phyloP scores from a whole-genome alignment of 768 basidiomycete genomes.

The Heimioporus sp. region DNA sequence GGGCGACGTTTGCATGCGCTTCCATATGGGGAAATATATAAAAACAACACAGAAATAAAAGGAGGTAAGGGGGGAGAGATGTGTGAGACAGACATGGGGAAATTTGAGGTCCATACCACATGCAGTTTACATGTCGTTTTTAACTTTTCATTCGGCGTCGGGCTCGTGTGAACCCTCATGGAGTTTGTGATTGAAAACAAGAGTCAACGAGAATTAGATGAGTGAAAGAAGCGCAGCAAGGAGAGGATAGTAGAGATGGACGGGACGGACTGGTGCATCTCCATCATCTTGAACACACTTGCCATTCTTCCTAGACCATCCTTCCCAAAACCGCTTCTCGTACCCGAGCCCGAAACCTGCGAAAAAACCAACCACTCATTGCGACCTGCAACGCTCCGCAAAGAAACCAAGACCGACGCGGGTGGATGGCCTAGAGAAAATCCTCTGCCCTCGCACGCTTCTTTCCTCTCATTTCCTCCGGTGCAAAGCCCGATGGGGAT shows the following conservation, averaged over 20 bases:
- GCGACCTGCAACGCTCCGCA: conserved; percentile 24
- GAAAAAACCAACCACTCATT: conserved; percentile 30
- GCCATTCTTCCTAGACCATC: not conserved
- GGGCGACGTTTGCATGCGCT: conserved; percentile 10
- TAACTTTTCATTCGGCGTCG: conserved; percentile 6
- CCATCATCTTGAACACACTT: conserved; percentile 17
- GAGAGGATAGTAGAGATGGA: conserved; percentile 29
- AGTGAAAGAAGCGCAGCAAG: conserved; percentile 19
- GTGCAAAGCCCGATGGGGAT: conserved; percentile 23
- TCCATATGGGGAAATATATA: conserved; percentile 20
- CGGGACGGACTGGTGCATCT: conserved; percentile 35
- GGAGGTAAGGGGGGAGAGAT: too few species aligned
- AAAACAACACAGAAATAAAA: not conserved
- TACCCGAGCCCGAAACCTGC: conserved; percentile 25
- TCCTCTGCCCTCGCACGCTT: conserved; percentile 88
- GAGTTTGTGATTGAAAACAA: conserved; percentile 13
- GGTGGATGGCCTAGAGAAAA: conserved; percentile 50
- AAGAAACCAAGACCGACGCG: conserved; percentile 31
- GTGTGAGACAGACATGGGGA: conserved; percentile 18
- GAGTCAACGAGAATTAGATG: conserved; percentile 22
- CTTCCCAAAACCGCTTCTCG: conserved; percentile 8
- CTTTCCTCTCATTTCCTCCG: conserved; percentile 71
- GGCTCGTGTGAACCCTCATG: conserved; percentile 2
- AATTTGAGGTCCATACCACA: conserved; percentile 28
- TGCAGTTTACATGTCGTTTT: conserved; percentile 14